Conservation (phyloP, 805 yeast genomes). For the Candida quercuum region DNA sequence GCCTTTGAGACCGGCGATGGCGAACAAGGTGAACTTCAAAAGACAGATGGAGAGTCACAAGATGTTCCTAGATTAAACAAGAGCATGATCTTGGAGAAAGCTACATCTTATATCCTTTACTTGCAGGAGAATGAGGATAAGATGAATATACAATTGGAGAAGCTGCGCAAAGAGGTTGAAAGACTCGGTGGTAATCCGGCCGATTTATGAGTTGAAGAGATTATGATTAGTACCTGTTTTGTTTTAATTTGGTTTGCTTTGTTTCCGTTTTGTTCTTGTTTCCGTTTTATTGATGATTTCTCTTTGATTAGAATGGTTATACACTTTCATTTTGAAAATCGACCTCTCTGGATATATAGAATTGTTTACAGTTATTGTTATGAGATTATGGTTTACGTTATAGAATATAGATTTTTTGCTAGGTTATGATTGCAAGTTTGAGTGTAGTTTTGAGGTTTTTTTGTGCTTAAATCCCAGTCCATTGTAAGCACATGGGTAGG, state of each 20-base stretch:
- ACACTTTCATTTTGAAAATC: too few species aligned
- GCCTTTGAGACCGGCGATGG: constrained; percentile 46
- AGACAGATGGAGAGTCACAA: constrained; percentile 1
- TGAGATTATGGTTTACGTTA: constrained; percentile 7
- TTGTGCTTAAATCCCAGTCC: too few species aligned
- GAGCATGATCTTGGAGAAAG: constrained; percentile 63
- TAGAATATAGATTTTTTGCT: constrained; percentile 1
- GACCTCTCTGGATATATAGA: too few species aligned
- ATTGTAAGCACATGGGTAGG: too few species aligned
- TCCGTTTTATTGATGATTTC: neutral
- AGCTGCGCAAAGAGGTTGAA: constrained; percentile 21
- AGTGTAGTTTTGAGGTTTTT: too few species aligned
- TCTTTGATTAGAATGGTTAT: too few species aligned
- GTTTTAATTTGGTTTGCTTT: too few species aligned
- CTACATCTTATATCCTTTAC: constrained; percentile 52
- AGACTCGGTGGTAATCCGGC: constrained; percentile 19
- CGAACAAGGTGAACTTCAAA: constrained; percentile 7
- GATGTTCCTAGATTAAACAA: constrained; percentile 48
- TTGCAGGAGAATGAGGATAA: constrained; percentile 45
- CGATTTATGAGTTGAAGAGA: neutral
- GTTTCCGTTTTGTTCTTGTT: neutral
- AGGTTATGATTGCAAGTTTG: too few species aligned
- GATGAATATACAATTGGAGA: constrained; percentile 27
- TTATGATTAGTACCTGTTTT: neutral
- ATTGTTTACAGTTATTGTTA: neutral